Evolutionary conservation across 257 asterid species (phyloP).

Genomic region (Rehmannia glutinosa): DNA sequence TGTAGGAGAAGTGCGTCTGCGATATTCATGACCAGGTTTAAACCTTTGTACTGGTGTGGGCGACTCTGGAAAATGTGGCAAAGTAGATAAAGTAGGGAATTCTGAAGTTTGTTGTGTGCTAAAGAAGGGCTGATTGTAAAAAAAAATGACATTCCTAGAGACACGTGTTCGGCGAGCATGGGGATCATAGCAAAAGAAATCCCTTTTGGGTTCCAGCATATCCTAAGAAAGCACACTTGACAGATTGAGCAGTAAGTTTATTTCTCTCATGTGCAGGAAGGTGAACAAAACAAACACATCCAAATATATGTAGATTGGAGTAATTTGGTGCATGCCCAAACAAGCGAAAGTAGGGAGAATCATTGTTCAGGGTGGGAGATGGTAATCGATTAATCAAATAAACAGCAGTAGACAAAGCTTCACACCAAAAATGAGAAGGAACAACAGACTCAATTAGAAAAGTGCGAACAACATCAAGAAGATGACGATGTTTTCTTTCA

Average conservation of each 20-base stretch:
- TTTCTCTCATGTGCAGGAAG: background rate
- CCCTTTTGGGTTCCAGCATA: background rate
- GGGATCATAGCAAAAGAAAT: background rate
- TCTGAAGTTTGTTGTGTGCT: background rate
- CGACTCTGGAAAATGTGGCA: background rate
- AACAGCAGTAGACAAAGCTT: background rate
- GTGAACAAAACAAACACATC: conserved; percentile 4
- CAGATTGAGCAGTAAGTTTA: background rate
- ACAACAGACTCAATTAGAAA: background rate
- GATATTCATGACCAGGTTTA: no score
- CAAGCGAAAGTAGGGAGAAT: background rate
- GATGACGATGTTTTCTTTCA: background rate
- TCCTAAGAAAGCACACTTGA: background rate
- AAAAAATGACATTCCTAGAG: background rate
- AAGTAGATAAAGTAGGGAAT: background rate
- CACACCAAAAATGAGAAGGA: background rate
- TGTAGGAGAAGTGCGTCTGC: no score
- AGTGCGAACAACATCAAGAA: background rate
- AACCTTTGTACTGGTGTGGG: no score
- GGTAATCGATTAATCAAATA: conserved; percentile 2
- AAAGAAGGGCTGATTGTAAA: background rate
- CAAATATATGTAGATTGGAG: background rate
- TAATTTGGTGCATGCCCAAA: background rate
- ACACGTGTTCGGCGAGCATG: background rate
- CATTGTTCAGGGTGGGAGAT: background rate